phyloP scores from a whole-genome alignment of 2,329 filamentous ascomycete species.

The Botrytis cinerea region DNA sequence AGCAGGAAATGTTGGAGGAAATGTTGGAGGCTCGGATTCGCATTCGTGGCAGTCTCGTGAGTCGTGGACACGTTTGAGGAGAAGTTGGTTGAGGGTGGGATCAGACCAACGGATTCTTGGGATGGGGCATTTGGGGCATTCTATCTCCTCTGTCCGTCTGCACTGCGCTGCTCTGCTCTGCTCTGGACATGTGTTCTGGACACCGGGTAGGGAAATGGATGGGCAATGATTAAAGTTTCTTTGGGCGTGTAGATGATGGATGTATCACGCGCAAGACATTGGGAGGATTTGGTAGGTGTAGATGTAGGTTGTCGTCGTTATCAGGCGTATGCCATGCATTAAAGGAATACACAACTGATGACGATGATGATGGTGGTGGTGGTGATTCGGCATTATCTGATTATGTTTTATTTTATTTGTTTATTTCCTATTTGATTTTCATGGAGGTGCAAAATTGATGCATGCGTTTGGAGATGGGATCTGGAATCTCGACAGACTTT shows the following conservation, averaged over 20 bases:
- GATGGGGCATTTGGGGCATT: neutral
- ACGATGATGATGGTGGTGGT: neutral
- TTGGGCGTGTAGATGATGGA: neutral
- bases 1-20: neutral
- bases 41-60: slow-evolving; percentile 12
- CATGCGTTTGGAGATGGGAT: neutral
- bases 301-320: neutral
- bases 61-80: slow-evolving; percentile 16
- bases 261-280: slow-evolving; percentile 8
- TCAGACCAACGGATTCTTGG: slow-evolving; percentile 1
- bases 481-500: neutral
- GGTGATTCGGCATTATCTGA: neutral
- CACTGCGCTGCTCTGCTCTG: too few relatives aligned
- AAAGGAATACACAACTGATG: neutral
- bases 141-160: too few relatives aligned
- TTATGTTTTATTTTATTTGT: neutral
- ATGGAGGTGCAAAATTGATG: neutral
- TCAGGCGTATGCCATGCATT: neutral
- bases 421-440: neutral
- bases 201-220: neutral
- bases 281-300: neutral
- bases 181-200: neutral
- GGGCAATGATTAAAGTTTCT: slow-evolving; percentile 3
- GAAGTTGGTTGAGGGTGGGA: slow-evolving; percentile 1
- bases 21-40: slow-evolving; percentile 8